Evolutionary conservation across 2,329 filamentous ascomycete genomes (phyloP).

Genomic region (Fusarium phyllophilum): DNA sequence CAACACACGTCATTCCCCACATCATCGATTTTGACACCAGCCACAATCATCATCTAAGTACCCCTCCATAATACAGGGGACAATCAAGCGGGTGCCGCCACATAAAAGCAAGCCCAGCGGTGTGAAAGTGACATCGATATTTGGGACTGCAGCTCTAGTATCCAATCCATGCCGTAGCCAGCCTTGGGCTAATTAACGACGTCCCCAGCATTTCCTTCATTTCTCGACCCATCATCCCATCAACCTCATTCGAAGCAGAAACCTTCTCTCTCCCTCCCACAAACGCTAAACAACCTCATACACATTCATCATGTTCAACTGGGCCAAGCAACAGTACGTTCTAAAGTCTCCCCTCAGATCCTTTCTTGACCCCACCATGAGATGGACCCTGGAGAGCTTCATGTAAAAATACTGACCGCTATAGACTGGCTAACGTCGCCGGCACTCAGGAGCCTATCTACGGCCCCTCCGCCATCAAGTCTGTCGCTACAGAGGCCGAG

Average conservation of each 20-base stretch:
- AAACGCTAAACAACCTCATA: not conserved
- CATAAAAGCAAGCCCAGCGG: conserved; percentile 25
- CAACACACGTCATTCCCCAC: conserved; percentile 36
- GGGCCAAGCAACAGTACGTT: conserved; percentile 89
- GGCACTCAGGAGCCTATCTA: conserved; percentile 98
- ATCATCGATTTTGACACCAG: conserved; percentile 16
- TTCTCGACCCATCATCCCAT: conserved; percentile 39
- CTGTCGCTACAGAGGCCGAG: conserved; percentile 83
- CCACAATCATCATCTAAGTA: conserved; percentile 25
- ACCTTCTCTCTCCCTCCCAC: not conserved
- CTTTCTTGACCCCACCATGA: conserved; percentile 22
- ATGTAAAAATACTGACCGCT: conserved; percentile 36
- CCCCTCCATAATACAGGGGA: conserved; percentile 23
- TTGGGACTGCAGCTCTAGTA: conserved; percentile 8
- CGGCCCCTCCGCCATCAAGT: conserved; percentile 85
- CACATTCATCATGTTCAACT: conserved; percentile 80
- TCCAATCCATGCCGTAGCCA: not conserved
- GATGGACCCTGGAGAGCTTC: conserved; percentile 7
- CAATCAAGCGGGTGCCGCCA: conserved; percentile 20
- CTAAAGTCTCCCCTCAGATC: not conserved
- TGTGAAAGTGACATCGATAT: conserved; percentile 36
- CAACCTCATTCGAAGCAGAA: conserved; percentile 11
- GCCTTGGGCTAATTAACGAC: conserved; percentile 30
- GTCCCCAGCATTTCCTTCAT: conserved; percentile 31
- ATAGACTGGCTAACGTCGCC: conserved; percentile 79